Evolutionary conservation across 192 early-diverging fungal genomes (phyloP), one percentile per base, ranked within the genome.

Genomic region (Backusella psychrophila): DNA sequence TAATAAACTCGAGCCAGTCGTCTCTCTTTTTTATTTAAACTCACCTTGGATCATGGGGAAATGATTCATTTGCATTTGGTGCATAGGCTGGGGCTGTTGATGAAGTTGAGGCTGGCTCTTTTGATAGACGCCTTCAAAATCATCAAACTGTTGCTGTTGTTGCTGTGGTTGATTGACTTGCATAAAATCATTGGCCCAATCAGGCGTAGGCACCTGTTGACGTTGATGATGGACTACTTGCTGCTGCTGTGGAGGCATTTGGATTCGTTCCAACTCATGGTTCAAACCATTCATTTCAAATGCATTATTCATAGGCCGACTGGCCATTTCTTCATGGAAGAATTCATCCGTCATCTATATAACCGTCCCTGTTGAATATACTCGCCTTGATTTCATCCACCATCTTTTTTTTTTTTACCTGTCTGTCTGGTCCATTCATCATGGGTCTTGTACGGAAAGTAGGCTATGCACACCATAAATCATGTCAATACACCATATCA

Each of bases 141-240:
- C 83, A 73, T 87, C 82, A 41, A 85, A 82, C 63, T 23, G 31
- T 46, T 34, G 46, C 21, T 81, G 74, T 19, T 38, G 31, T 71
- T 34, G 46, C 31, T 21, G 77, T 33, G 15, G 73, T 2, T 71
- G 66, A 19, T 80, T 74, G 29, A 78, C 73, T 39, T 82, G 77
- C 77, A 89, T 85, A 80, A 94, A 95, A 70, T 94, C 92, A 31
- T 84, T 77, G 1, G 90, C 85, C 94, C 94, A 96, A 80, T 91
- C 85, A 3, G 76, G 73, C 3, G 49, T 75, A 12, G 78, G 77
- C 0, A 71, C 71, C 17, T 19, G 63, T 19, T 19, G 31, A 19
- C 34, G 74, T 31, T 75, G 73, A 7, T 75, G 73, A 29, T 75
- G 74, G 15, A 33, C 6, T 4, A 49, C 23, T 33, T 74, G 73